Conservation (phyloP, 2,329 filamentous ascomycete species). For the Madurella mycetomatis region DNA sequence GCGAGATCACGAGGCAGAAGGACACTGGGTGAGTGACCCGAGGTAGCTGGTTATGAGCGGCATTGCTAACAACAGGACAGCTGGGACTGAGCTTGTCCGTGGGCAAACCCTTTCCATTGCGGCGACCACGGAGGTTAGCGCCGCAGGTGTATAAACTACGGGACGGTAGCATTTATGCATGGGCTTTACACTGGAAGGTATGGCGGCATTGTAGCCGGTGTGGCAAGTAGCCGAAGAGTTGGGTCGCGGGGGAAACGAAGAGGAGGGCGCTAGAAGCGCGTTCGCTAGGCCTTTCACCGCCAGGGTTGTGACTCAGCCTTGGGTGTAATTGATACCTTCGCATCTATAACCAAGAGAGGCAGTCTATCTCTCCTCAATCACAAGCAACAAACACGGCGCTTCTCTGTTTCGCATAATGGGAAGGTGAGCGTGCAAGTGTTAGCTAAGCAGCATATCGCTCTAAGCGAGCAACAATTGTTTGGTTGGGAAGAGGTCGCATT, state of each 20-base stretch:
- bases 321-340: too few relatives aligned
- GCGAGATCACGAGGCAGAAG: conserved; percentile 69
- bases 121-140: not conserved
- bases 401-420: not conserved
- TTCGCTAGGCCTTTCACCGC: too few relatives aligned
- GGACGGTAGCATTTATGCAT: not conserved
- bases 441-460: not conserved
- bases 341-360: too few relatives aligned
- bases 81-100: conserved; percentile 12
- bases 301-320: too few relatives aligned
- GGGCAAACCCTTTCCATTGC: not conserved
- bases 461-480: not conserved
- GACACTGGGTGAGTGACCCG: conserved; percentile 63
- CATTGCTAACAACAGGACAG: conserved; percentile 3
- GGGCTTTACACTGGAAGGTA: not conserved
- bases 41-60: not conserved
- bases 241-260: not conserved
- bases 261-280: too few relatives aligned
- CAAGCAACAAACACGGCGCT: too few relatives aligned
- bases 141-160: not conserved
- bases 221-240: not conserved
- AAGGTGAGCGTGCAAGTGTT: not conserved
- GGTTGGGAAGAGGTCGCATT: not conserved
- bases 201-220: not conserved
- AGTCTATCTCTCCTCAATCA: too few relatives aligned